A percentile compares a stretch with the other conserved stretches of the same genome.
phyloP scores from a whole-genome alignment of 2,329 filamentous ascomycete species.

The Magnaporthales sp. region DNA sequence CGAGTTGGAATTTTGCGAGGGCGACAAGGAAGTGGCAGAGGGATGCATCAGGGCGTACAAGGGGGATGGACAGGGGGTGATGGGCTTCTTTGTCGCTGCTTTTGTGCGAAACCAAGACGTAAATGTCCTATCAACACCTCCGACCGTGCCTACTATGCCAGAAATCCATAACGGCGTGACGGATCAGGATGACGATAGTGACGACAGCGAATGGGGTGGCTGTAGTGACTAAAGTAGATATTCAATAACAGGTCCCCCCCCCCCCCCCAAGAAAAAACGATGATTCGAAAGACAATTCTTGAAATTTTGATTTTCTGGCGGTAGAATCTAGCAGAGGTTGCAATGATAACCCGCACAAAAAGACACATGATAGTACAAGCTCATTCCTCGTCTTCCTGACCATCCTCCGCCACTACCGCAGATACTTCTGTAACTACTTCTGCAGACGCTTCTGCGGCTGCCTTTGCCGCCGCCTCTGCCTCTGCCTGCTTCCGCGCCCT shows the following conservation, averaged over 20 bases:
- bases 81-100: slow-evolving; percentile 92
- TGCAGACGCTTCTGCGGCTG: neutral
- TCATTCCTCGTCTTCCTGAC: neutral
- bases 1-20: slow-evolving; percentile 28
- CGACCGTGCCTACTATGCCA: neutral
- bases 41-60: slow-evolving; percentile 77
- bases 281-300: neutral
- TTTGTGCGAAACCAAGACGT: slow-evolving; percentile 54
- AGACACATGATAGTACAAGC: neutral
- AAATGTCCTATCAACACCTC: neutral
- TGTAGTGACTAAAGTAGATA: neutral
- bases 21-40: slow-evolving; percentile 46
- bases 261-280: too few species aligned
- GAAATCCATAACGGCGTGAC: neutral
- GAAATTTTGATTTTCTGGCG: neutral
- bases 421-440: neutral
- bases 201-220: neutral
- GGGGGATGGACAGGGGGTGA: slow-evolving; percentile 72
- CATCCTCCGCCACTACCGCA: neutral
- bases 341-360: neutral
- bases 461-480: slow-evolving; percentile 26
- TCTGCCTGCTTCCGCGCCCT: slow-evolving; percentile 73
- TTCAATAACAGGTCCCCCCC: too few species aligned
- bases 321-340: neutral
- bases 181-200: neutral